These are phyloP conservation scores for Plasmodium cynomolgi DNA, from an alignment of 169 alveolate species.

Conservation along the genomic window DNA sequence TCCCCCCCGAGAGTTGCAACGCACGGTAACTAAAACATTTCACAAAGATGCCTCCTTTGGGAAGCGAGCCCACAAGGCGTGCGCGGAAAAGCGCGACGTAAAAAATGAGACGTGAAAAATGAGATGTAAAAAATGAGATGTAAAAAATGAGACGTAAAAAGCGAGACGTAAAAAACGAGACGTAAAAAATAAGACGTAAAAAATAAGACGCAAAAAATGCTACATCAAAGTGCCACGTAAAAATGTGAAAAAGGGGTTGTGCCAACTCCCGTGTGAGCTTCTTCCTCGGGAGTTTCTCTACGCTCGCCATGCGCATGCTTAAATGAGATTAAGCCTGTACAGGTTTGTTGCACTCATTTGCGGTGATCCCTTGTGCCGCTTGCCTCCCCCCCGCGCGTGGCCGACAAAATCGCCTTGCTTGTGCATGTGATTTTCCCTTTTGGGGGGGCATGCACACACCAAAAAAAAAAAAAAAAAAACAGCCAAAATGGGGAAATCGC, in stretches of 20 bases:
- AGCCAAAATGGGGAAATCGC: background rate
- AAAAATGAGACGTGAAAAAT: no score
- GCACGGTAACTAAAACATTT: background rate
- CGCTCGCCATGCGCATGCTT: background rate
- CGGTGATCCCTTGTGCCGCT: background rate
- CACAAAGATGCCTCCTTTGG: background rate
- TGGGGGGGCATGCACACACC: slow-evolving; percentile 32
- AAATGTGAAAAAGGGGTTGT: background rate
- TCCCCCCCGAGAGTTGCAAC: background rate
- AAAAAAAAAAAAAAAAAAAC: slow-evolving; percentile 10
- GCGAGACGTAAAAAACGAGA: no score
- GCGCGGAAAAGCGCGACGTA: background rate
- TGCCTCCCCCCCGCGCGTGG: background rate
- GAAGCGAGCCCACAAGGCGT: background rate
- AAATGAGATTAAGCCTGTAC: background rate
- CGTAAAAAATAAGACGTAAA: no score
- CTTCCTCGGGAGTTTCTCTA: background rate
- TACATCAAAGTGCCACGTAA: background rate
- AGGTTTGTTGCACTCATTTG: background rate
- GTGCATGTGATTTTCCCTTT: slow-evolving; percentile 30
- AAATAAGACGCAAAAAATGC: background rate
- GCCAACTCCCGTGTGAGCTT: background rate
- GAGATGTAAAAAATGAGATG: no score
- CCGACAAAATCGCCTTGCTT: background rate
- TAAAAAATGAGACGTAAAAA: no score